Evolutionary conservation across 306 rosid genomes (phyloP), one percentile per base, ranked within the genome.

Genomic region (Quercus alba): DNA sequence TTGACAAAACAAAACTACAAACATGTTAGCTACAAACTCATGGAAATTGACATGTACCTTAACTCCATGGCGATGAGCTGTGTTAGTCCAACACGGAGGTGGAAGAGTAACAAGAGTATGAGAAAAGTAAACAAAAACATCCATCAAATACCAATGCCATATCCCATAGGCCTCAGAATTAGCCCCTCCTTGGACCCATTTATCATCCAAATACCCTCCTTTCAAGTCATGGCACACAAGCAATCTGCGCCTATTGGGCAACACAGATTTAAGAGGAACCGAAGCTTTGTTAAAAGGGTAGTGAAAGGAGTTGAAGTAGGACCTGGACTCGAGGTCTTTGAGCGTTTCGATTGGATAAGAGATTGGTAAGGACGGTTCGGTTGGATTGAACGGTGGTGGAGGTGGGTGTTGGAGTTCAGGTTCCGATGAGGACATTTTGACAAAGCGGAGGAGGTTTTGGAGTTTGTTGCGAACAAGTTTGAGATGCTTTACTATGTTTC

Each of bases 121-220:
- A 7, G 99, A 95, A 52, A 95, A 93, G 81, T 91, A 95, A 19
- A 95, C 94, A 75, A 95, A 95, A 17, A 93, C 80, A 81, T 95
- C 98, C 23, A 95, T 93, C 88, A 95, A 85, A 84, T 90, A 81
- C 99, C 99, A 95, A 72, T 95, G 94, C 94, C 98, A 91, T 41
- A 95, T 83, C 1, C 90, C 78, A 87, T 85, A 95, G n/a, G 99
- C 97, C 75, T 90, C 79, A 3, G 89, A 77, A 41, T 91, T 91
- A 35, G 84, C 78, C 56, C 99, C 99, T 62, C 99, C 99, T 73
- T 95, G 99, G 44, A 91, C 80, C 98, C 98, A 95, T 85, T 83
- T 91, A 64, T 95, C 99, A 77, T 93, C 94, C 8, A 9, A 77
- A 75, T 95, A 95, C 58, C 99, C 98, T 6, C 97, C 99, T 6